Conservation (phyloP, 352 stramenopile genomes). For the Phytophthora ramorum region DNA sequence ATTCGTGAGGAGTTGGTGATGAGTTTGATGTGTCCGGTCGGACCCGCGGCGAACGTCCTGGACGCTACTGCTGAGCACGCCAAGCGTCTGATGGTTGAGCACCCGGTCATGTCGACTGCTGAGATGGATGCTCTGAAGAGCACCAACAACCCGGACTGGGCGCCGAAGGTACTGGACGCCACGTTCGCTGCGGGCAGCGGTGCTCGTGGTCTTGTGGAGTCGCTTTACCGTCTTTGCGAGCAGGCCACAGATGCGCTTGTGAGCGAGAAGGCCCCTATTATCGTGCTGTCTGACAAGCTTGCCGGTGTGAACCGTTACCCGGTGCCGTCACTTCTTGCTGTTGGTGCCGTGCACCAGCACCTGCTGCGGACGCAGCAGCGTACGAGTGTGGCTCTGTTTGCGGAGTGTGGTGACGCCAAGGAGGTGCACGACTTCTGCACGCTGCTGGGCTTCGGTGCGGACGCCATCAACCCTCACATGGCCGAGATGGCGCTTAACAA, state of each 20-base stretch:
- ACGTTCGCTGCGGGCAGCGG: constrained; percentile 69
- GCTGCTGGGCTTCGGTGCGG: constrained; percentile 94
- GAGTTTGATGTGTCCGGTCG: constrained; percentile 96
- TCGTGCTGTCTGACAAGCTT: constrained; percentile 94
- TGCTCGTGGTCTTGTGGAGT: constrained; percentile 73
- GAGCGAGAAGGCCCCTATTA: constrained; percentile 66
- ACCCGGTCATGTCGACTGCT: constrained; percentile 93
- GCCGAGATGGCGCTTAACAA: constrained; percentile 95
- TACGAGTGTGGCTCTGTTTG: constrained; percentile 91
- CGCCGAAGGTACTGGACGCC: constrained; percentile 64
- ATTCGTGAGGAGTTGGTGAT: constrained; percentile 98
- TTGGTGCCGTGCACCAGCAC: constrained; percentile 97
- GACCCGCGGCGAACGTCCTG: constrained; percentile 94
- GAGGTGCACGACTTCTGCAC: constrained; percentile 97
- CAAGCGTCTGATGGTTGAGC: constrained; percentile 92
- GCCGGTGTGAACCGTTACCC: constrained; percentile 89
- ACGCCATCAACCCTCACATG: constrained; percentile 96
- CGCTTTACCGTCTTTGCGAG: constrained; percentile 94
- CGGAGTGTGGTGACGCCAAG: constrained; percentile 94
- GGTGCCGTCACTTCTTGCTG: constrained; percentile 94
- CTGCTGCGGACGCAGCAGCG: constrained; percentile 94
- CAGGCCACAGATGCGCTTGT: constrained; percentile 93
- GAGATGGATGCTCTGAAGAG: constrained; percentile 95
- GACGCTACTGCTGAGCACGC: constrained; percentile 80
- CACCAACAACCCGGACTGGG: constrained; percentile 66